Conservation (phyloP, 1,139 yeast species). For the Zygosaccharomyces pseudobailii region DNA sequence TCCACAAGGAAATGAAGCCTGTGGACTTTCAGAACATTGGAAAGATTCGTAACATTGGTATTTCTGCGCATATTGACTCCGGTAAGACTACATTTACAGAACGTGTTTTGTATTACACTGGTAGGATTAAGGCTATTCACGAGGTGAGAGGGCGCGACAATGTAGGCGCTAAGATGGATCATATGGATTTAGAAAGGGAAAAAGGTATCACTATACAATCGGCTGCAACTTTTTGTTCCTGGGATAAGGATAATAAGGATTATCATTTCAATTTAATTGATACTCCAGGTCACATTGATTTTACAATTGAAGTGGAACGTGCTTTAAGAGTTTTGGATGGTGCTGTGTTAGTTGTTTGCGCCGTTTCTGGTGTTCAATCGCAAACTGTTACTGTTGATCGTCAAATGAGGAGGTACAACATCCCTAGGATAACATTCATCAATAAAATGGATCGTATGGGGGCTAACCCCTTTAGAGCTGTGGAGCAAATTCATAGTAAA, state of each 20-base stretch:
- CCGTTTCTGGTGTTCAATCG: conserved; percentile 96
- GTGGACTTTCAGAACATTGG: conserved; percentile 52
- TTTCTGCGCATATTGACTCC: conserved; percentile 95
- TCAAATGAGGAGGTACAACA: conserved; percentile 97
- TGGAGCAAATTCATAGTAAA: conserved; percentile 82
- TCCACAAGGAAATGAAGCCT: conserved; percentile 50
- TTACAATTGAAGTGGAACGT: conserved; percentile 97
- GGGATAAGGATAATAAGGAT: conserved; percentile 68
- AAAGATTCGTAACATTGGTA: conserved; percentile 87
- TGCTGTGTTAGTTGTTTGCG: conserved; percentile 96
- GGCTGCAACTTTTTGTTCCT: conserved; percentile 96
- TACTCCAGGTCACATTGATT: conserved; percentile 98
- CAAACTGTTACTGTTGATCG: conserved; percentile 98
- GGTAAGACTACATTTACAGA: conserved; percentile 97
- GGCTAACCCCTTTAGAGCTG: conserved; percentile 91
- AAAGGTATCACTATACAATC: conserved; percentile 98
- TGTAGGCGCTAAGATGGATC: conserved; percentile 98
- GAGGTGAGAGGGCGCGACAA: conserved; percentile 97
- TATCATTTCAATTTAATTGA: conserved; percentile 93
- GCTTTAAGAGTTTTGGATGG: conserved; percentile 96
- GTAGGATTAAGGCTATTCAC: conserved; percentile 94
- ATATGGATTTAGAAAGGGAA: conserved; percentile 95
- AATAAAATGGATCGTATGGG: conserved; percentile 99
- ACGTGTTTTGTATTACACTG: conserved; percentile 92
- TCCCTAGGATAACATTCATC: conserved; percentile 92